Evolutionary conservation across 257 asterid genomes (phyloP).

Genomic region (Asclepias syriaca): DNA sequence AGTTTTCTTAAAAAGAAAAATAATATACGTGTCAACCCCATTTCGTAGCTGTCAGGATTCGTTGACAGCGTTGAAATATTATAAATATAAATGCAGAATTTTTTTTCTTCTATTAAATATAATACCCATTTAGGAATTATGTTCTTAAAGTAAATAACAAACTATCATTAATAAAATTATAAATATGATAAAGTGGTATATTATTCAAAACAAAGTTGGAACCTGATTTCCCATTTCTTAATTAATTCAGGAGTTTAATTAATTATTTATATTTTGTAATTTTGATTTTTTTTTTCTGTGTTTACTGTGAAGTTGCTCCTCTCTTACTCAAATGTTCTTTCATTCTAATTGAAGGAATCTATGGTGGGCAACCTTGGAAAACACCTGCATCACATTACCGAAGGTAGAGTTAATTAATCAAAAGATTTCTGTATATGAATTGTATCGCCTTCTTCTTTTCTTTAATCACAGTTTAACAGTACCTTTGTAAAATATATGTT

Average conservation of each 20-base stretch:
- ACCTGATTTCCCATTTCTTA: neutral
- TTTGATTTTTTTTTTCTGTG: neutral
- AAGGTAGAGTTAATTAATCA: conserved; percentile 14
- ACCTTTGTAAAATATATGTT: conserved; percentile 6
- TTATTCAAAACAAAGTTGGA: too few species aligned
- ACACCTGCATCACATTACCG: neutral
- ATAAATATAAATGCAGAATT: neutral
- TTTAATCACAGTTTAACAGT: neutral
- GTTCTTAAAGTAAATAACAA: too few species aligned
- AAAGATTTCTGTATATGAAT: neutral
- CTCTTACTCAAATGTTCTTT: neutral
- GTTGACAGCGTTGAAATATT: too few species aligned
- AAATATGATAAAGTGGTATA: too few species aligned
- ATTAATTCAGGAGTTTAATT: conserved; percentile 1
- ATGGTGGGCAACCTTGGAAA: conserved; percentile 7
- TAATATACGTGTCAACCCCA: neutral
- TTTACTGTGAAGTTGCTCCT: neutral
- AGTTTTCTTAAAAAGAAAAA: neutral
- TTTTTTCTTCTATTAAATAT: neutral
- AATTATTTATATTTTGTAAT: neutral
- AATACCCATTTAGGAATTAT: too few species aligned
- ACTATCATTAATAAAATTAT: too few species aligned
- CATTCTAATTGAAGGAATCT: conserved; percentile 10
- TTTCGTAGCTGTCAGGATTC: neutral
- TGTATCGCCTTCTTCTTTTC: neutral